Conservation (phyloP, 306 rosid species). For the Vigna radiata region DNA sequence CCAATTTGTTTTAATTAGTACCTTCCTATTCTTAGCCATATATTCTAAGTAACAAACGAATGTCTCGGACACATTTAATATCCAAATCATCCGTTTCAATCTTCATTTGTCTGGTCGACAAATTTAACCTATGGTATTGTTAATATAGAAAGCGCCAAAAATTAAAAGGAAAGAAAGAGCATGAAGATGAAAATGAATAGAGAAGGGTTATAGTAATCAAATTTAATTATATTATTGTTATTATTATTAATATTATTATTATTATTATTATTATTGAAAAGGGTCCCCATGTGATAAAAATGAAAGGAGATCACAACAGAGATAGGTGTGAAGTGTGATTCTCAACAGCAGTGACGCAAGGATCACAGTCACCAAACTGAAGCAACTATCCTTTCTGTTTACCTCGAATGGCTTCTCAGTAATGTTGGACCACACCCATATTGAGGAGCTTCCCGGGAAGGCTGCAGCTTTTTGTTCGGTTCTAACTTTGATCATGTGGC, state of each 20-base stretch:
- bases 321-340: constrained; percentile 45
- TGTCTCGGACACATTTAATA: constrained; percentile 50
- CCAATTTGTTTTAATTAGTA: constrained; percentile 37
- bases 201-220: neutral
- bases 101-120: constrained; percentile 21
- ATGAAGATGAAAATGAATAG: neutral
- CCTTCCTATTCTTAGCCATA: constrained; percentile 42
- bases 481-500: constrained; percentile 68
- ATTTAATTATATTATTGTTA: neutral
- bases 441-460: constrained; percentile 48
- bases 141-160: neutral
- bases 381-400: constrained; percentile 63
- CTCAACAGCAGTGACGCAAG: constrained; percentile 58
- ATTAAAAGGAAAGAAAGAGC: neutral
- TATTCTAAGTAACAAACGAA: constrained; percentile 42
- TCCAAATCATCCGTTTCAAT: constrained; percentile 27
- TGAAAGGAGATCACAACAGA: constrained; percentile 52
- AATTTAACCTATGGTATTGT: constrained; percentile 1
- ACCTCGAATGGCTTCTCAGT: constrained; percentile 63
- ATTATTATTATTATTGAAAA: constrained; percentile 37
- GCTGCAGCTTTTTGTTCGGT: constrained; percentile 53
- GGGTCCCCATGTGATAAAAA: constrained; percentile 58
- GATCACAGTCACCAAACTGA: constrained; percentile 57
- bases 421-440: constrained; percentile 76
- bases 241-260: constrained; percentile 33